Base-by-base conservation (phyloP, 2,329 filamentous ascomycete species). In the Monilinia fructicola region DNA sequence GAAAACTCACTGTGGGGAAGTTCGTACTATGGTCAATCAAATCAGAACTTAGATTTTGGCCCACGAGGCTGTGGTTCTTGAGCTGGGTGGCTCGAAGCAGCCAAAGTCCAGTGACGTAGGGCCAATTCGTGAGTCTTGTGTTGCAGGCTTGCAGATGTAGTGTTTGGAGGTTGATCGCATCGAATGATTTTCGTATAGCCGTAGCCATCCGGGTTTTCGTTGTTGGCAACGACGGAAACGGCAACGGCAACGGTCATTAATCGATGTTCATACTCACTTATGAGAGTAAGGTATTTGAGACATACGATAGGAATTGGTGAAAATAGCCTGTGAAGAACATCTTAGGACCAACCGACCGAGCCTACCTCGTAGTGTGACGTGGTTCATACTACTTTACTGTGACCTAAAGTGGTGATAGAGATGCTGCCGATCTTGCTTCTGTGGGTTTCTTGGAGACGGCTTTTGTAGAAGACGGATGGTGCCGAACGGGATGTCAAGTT, bases 371-470 rank as follows among this genome's bases (percentile, higher is more conserved):
- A 18, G 58, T 61, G 58, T 61, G 26, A 61, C 44, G 44, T 60
- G 42, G 56, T 48, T 60, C 44, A 61, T 38, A 26, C 28, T 35
- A 60, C 26, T 38, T 14, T 26, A 53, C 54, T 38, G 63, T 65
- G 63, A 53, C 55, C 31, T 23, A 31, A 53, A 60, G 21, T 44
- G 64, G 64, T 61, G 54, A 65, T 60, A 26, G 35, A 63, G 48
- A 63, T 63, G 40, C 18, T 61, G 46, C 55, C 54, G 46, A 65
- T 65, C 54, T 53, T 52, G 35, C 38, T 65, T 59, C n/a, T 53
- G 46, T 44, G 38, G 18, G 35, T 61, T 65, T 35, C 46, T 54
- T 61, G 46, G 26, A 54, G 64, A 65, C 63, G 44, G 42, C 53
- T 35, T 53, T 21, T 54, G 35, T 60, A 28, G 54, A 50, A 59